Evolutionary conservation across 2,329 filamentous ascomycete genomes (phyloP), one percentile per base, ranked within the genome.

Genomic region (Stylonectria norvegica): DNA sequence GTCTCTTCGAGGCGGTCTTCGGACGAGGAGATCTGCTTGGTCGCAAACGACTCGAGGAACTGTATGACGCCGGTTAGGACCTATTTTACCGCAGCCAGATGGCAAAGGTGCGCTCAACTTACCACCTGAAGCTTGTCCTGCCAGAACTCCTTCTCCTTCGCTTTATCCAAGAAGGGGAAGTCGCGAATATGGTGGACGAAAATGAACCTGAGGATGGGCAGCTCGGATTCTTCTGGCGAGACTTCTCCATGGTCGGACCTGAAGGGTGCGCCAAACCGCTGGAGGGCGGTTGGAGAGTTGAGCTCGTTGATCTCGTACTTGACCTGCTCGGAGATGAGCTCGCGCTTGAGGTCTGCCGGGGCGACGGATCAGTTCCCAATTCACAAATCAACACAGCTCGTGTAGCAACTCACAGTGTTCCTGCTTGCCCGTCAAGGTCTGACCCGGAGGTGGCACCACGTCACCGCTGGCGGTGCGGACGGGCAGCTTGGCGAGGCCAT

Each of bases 81-180:
- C 9, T 6, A 6, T 8, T 6, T 30, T 15, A 15, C 14, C 6
- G 27, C 6, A 6, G 14, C 8, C 15, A 30, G 22, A 25, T 7
- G 22, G 22, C 12, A 10, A 6, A 15, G 15, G n/a, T n/a, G 27
- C 6, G 6, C 27, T 6, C 6, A 9, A 82, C 86, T 54, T 69
- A 95, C 88, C 61, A 90, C 80, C 72, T 98, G 93, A 45, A 98
- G 72, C 65, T 95, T 97, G 62, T 97, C 89, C 69, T 98, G 93
- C 93, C 93, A 98, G 60, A 98, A 98, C 68, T 98, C 93, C 76
- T 97, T 95, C 76, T 98, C 93, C 59, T 81, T 85, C 16, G 93
- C 93, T 73, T 95, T 89, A 67, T 98, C 89, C 49, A 98, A 78
- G 61, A 98, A 98, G 1, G 93, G 93, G 58, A 98, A 98, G 58